These are phyloP conservation scores for Fusarium phyllophilum DNA, from an alignment of 2,329 filamentous ascomycete genomes.

Conservation along the genomic window DNA sequence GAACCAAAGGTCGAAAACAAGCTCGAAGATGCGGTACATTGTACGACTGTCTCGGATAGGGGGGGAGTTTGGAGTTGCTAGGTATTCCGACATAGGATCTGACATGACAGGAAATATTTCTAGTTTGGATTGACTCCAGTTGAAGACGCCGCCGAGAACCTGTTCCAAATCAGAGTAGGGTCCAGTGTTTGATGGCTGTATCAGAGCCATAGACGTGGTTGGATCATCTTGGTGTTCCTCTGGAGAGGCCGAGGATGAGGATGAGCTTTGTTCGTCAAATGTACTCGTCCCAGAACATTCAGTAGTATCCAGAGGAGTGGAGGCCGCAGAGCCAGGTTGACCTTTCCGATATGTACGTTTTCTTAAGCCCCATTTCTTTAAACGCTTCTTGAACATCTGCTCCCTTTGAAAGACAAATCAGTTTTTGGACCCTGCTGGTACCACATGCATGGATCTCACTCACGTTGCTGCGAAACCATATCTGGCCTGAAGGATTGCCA, in stretches of 20 bases:
- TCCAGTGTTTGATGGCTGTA: slow-evolving; percentile 38
- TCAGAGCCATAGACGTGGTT: slow-evolving; percentile 33
- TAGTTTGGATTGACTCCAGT: slow-evolving; percentile 51
- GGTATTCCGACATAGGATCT: slow-evolving; percentile 52
- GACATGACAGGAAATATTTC: slow-evolving; percentile 41
- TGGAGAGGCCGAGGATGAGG: slow-evolving; percentile 25
- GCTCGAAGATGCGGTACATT: slow-evolving; percentile 53
- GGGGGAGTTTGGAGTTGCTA: slow-evolving; percentile 49
- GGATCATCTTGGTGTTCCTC: slow-evolving; percentile 24
- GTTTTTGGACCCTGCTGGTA: slow-evolving; percentile 7
- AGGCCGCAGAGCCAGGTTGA: slow-evolving; percentile 30
- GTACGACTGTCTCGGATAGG: slow-evolving; percentile 53
- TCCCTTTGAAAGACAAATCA: slow-evolving; percentile 43
- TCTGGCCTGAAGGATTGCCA: slow-evolving; percentile 48
- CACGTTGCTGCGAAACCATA: slow-evolving; percentile 53
- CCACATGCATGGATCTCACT: slow-evolving; percentile 31
- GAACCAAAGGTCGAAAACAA: slow-evolving; percentile 52
- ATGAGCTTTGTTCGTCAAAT: slow-evolving; percentile 24
- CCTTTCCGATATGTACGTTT: slow-evolving; percentile 50
- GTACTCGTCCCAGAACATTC: slow-evolving; percentile 24
- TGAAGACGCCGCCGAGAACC: slow-evolving; percentile 48
- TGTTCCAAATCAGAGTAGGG: slow-evolving; percentile 46
- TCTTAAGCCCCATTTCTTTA: slow-evolving; percentile 53
- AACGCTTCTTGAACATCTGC: slow-evolving; percentile 54
- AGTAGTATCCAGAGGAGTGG: slow-evolving; percentile 31